Evolutionary conservation across 805 yeast species (phyloP).

Genomic region (Pichia californica): DNA sequence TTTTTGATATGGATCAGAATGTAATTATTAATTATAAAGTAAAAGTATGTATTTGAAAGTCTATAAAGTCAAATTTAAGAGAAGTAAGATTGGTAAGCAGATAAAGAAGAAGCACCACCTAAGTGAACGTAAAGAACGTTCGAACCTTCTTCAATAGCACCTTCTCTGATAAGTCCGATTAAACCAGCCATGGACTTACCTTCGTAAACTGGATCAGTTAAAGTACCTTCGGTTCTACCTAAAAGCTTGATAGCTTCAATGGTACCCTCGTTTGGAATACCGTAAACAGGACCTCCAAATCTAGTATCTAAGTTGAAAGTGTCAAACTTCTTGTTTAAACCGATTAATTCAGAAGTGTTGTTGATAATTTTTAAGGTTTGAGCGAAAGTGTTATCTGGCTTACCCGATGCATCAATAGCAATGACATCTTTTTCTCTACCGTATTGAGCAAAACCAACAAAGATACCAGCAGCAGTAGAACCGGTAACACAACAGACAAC

Average conservation of each 20-base stretch:
- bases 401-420: slow-evolving; percentile 32
- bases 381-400: slow-evolving; percentile 30
- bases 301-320: slow-evolving; percentile 27
- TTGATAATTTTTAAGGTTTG: slow-evolving; percentile 31
- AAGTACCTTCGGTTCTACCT: slow-evolving; percentile 31
- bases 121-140: slow-evolving; percentile 28
- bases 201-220: slow-evolving; percentile 33
- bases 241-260: slow-evolving; percentile 32
- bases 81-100: slow-evolving; percentile 25
- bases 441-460: slow-evolving; percentile 30
- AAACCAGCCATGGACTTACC: slow-evolving; percentile 33
- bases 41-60: too few species aligned
- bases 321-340: slow-evolving; percentile 22
- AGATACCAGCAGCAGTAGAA: slow-evolving; percentile 31
- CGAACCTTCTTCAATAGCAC: slow-evolving; percentile 24
- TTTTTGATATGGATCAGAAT: too few species aligned
- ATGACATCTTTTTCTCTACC: slow-evolving; percentile 30
- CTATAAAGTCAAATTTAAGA: slow-evolving; percentile 1
- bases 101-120: slow-evolving; percentile 31
- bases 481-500: slow-evolving; percentile 33
- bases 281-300: slow-evolving; percentile 31
- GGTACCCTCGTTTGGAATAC: slow-evolving; percentile 32
- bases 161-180: slow-evolving; percentile 23
- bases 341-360: slow-evolving; percentile 28
- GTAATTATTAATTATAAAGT: too few species aligned